Evolutionary conservation across 2,329 filamentous ascomycete genomes (phyloP), one percentile per base, ranked within the genome.

Genomic region (Ophiosphaerella narmari): DNA sequence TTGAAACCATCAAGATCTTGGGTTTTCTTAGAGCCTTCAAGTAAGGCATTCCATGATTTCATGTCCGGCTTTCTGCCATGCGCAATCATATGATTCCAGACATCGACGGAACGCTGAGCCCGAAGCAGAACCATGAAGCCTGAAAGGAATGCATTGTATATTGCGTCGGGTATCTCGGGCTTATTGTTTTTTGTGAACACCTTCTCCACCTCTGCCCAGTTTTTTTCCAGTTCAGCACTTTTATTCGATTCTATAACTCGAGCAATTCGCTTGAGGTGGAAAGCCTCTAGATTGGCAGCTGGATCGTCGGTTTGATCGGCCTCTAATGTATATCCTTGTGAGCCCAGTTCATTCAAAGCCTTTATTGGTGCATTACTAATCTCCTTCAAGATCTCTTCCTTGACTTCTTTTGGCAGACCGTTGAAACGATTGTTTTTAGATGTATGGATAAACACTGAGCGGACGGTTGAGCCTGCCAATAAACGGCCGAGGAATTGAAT

Each of bases 21-120:
- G 42, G 83, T 79, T 42, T 77, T 79, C 64, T 81, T 82, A 72
- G 86, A 90, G 1, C 89, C 89, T 48, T 83, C 79, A 58, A 94
- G 82, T 82, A 94, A 88, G 37, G 83, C 76, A 34, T 85, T 87
- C 82, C 88, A 94, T 0, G 89, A 87, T 59, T 77, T 80, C 46
- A 87, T 62, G 6, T 80, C 85, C 12, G 89, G 86, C 48, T 75
- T 70, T 26, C 87, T 66, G 1, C 81, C 83, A 43, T 81, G 71
- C 37, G 74, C 67, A 12, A 80, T 65, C 79, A 85, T 82, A 50
- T 78, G 69, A 48, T 83, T 82, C 83, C 83, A 85, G 3, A 83
- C 75, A 24, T 79, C 72, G n/a, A 84, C 74, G 1, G 81, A 79
- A 9, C 70, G 65, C 29, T 74, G 59, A 4, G 75, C 65, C 38